These are phyloP conservation scores for Candida rishiriensis DNA, from an alignment of 805 yeast species.

Conservation along the genomic window DNA sequence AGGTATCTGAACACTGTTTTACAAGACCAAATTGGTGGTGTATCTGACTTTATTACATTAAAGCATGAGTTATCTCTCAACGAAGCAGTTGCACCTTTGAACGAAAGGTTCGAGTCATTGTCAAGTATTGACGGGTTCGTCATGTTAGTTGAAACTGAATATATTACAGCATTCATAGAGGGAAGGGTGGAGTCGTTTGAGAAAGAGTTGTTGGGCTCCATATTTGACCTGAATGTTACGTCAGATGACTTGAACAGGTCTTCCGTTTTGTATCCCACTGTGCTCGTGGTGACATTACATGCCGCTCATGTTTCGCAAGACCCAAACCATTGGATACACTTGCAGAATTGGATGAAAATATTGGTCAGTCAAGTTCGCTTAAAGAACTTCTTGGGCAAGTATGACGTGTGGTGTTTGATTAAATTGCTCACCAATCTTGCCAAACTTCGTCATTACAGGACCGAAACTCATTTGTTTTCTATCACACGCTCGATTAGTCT, in stretches of 20 bases:
- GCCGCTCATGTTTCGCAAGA: conserved; percentile 6
- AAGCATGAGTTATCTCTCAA: conserved; percentile 17
- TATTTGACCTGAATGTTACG: conserved; percentile 9
- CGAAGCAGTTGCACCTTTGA: conserved; percentile 17
- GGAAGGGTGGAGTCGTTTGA: conserved; percentile 8
- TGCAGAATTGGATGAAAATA: conserved; percentile 22
- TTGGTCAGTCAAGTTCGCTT: conserved; percentile 5
- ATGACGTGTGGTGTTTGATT: conserved; percentile 18
- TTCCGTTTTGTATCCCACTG: conserved; percentile 16
- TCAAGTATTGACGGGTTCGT: conserved; percentile 19
- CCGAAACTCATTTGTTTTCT: background rate
- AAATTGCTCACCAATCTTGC: conserved; percentile 13
- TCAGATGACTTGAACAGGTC: conserved; percentile 7
- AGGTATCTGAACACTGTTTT: conserved; percentile 25
- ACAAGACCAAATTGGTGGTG: conserved; percentile 6
- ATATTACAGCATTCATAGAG: conserved; percentile 15
- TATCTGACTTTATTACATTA: conserved; percentile 18
- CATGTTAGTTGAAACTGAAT: conserved; percentile 18
- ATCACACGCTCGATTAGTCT: background rate
- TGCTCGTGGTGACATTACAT: conserved; percentile 17
- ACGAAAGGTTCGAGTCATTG: conserved; percentile 22
- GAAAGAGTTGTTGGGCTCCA: conserved; percentile 12
- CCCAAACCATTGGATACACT: conserved; percentile 22
- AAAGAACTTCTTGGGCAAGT: conserved; percentile 6
- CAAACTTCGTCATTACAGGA: conserved; percentile 1